Percentiles rank a stretch among this genome's conserved stretches.
Conservation (phyloP, 192 early-diverging fungal genomes). For the Kappamyces sp. region DNA sequence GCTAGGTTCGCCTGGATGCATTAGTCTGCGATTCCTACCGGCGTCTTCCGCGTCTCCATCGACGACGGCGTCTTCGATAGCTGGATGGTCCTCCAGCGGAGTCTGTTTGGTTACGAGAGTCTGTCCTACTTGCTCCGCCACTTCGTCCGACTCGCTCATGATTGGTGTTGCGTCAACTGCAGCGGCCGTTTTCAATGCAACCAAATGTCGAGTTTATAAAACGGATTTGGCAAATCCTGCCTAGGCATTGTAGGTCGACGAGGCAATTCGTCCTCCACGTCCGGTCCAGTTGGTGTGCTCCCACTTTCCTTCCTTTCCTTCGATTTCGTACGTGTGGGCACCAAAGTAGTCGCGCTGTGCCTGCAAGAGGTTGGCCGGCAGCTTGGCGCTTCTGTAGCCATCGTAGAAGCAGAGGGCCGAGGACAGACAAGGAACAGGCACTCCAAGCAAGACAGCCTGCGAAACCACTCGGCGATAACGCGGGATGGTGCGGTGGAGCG, state of each 20-base stretch:
- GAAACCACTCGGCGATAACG: conserved; percentile 86
- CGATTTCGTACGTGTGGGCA: conserved; percentile 91
- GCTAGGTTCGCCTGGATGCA: no score
- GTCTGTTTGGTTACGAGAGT: no score
- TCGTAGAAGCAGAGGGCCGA: conserved; percentile 96
- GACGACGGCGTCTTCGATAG: no score
- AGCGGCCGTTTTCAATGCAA: no score
- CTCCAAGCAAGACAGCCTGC: conserved; percentile 71
- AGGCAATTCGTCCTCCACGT: conserved; percentile 73
- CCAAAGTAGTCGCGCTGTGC: conserved; percentile 98
- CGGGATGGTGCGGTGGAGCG: conserved; percentile 72
- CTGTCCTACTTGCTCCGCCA: no score
- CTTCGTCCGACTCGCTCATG: no score
- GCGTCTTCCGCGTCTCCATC: no score
- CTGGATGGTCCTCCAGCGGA: no score
- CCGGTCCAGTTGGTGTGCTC: conserved; percentile 99
- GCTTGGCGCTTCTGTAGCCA: conserved; percentile 82
- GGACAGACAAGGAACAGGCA: conserved; percentile 83
- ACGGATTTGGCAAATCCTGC: not conserved
- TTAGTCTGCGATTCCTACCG: no score
- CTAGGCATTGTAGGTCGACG: conserved; percentile 66
- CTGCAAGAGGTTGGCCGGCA: conserved; percentile 95
- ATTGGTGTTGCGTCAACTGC: no score
- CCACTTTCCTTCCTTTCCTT: conserved; percentile 63
- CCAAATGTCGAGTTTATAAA: no score